These are phyloP conservation scores for Colletotrichum spinosum DNA, from an alignment of 2,329 filamentous ascomycete species.

Conservation along the genomic window DNA sequence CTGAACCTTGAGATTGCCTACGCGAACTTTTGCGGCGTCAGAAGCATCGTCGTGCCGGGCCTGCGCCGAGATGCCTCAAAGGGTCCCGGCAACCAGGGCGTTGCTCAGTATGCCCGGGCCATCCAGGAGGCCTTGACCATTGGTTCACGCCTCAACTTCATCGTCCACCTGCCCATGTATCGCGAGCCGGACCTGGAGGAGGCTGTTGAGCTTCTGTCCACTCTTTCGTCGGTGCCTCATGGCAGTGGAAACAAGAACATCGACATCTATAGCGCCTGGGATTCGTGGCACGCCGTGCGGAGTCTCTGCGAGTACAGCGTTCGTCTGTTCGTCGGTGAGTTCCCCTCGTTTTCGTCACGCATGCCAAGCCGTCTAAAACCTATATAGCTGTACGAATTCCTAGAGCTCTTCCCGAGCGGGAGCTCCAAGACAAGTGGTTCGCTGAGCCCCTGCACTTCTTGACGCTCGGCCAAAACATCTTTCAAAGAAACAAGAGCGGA, in stretches of 20 bases:
- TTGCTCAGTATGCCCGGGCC: conserved; percentile 84
- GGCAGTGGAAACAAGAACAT: conserved; percentile 56
- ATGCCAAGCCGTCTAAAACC: not conserved
- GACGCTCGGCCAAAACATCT: conserved; percentile 63
- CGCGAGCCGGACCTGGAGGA: conserved; percentile 73
- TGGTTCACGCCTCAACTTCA: conserved; percentile 81
- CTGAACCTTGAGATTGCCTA: conserved; percentile 93
- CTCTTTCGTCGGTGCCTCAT: conserved; percentile 48
- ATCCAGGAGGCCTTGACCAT: conserved; percentile 83
- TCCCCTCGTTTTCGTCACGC: not conserved
- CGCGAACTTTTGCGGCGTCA: conserved; percentile 92
- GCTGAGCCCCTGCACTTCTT: conserved; percentile 75
- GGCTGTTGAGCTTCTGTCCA: conserved; percentile 63
- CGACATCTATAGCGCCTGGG: conserved; percentile 86
- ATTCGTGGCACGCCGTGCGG: conserved; percentile 91
- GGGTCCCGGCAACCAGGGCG: conserved; percentile 60
- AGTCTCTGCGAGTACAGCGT: conserved; percentile 86
- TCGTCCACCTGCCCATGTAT: conserved; percentile 87
- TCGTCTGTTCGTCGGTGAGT: conserved; percentile 85
- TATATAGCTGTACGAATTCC: conserved; percentile 67
- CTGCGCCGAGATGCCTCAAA: conserved; percentile 74
- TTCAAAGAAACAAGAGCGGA: conserved; percentile 70
- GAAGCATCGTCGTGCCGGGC: conserved; percentile 84
- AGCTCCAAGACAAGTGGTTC: conserved; percentile 76
- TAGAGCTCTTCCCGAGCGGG: conserved; percentile 67